These are phyloP conservation scores for Carex cristatella DNA, from an alignment of 176 grass and related monocot genomes.

Conservation along the genomic window DNA sequence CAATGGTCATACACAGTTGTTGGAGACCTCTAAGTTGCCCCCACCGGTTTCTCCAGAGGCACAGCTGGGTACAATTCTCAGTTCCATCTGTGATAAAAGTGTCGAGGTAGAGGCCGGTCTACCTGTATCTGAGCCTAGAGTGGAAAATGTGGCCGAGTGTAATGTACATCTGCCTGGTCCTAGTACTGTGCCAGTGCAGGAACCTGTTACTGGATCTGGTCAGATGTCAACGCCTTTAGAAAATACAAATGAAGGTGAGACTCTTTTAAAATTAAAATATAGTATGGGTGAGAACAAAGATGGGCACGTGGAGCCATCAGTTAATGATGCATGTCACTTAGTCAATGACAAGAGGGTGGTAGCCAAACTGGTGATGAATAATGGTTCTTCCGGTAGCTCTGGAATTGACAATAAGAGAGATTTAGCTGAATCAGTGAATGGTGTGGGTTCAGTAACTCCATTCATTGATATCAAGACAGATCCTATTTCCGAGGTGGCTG, in stretches of 20 bases:
- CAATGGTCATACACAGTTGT: conserved; percentile 20
- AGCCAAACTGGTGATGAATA: not conserved
- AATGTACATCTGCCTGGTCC: not conserved
- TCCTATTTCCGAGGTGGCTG: not conserved
- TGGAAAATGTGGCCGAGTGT: not conserved
- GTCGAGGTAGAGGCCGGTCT: not conserved
- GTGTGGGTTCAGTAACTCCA: not conserved
- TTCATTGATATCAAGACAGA: not conserved
- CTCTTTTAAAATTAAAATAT: conserved; percentile 18
- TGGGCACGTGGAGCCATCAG: conserved; percentile 25
- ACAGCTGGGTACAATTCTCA: not conserved
- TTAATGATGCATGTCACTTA: not conserved
- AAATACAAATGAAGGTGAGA: conserved; percentile 31
- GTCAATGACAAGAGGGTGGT: not conserved
- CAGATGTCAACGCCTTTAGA: conserved; percentile 27
- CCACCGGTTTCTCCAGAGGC: not conserved
- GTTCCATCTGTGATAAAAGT: conserved; percentile 28
- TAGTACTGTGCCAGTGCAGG: not conserved
- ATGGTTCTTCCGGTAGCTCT: not conserved
- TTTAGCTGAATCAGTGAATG: not conserved
- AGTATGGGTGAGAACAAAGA: conserved; percentile 28
- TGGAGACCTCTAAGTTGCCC: conserved; percentile 8
- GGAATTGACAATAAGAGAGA: not conserved
- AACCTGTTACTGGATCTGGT: conserved; percentile 21
- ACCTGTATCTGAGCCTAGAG: not conserved